Conservation (phyloP, 768 basidiomycete species). For the Postia placenta region DNA sequence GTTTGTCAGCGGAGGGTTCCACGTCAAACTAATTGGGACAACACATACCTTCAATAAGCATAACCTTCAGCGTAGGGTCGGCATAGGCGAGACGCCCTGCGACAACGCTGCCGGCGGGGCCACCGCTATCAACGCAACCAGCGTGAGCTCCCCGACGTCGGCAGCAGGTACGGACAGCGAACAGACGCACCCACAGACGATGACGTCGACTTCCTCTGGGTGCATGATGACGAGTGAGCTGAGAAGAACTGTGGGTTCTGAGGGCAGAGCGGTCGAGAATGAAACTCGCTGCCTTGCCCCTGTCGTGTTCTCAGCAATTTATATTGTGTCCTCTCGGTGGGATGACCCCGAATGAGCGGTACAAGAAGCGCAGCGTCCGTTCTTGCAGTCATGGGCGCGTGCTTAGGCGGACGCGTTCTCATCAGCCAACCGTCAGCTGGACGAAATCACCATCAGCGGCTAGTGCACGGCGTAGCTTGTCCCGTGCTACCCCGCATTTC, state of each 20-base stretch:
- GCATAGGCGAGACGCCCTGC: constrained; percentile 67
- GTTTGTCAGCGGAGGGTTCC: neutral
- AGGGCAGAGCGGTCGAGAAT: constrained; percentile 11
- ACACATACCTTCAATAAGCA: constrained; percentile 61
- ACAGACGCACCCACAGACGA: constrained; percentile 47
- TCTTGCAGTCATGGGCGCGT: constrained; percentile 18
- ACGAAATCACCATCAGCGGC: constrained; percentile 1
- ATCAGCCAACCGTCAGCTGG: constrained; percentile 16
- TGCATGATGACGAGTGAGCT: constrained; percentile 33
- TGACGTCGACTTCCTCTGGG: constrained; percentile 68
- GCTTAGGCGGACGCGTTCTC: constrained; percentile 7
- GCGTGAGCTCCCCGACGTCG: neutral
- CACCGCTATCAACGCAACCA: constrained; percentile 34
- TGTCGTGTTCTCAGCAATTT: neutral
- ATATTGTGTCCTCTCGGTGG: neutral
- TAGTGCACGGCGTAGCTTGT: neutral
- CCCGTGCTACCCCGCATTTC: constrained; percentile 2
- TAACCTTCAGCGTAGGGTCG: constrained; percentile 67
- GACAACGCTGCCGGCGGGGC: constrained; percentile 64
- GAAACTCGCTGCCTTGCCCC: constrained; percentile 6
- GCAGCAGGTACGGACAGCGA: constrained; percentile 2
- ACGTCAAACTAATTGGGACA: neutral
- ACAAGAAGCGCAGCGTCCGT: constrained; percentile 12
- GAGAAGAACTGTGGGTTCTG: too few relatives aligned
- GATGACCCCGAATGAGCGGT: constrained; percentile 1